Evolutionary conservation across 1,284 basidiomycete genomes (phyloP).

Genomic region (Wolfiporia cocos): DNA sequence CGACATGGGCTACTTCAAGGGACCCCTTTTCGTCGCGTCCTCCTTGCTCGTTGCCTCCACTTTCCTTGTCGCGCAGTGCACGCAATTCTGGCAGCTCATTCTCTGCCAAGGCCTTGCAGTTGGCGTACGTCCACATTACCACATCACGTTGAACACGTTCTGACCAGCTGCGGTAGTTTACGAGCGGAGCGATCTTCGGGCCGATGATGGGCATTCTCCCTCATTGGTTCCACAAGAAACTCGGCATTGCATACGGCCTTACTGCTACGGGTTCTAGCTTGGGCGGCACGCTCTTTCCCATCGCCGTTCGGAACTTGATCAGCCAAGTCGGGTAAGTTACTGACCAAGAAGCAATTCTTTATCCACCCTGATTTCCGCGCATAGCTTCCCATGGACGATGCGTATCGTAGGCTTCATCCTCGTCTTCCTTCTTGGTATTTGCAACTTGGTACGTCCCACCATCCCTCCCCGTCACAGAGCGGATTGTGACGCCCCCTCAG

Average conservation of each 20-base stretch:
- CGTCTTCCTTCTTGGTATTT: slow-evolving; percentile 32
- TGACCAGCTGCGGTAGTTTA: slow-evolving; percentile 14
- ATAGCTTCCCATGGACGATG: slow-evolving; percentile 58
- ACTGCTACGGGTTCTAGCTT: slow-evolving; percentile 34
- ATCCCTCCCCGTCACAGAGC: slow-evolving; percentile 8
- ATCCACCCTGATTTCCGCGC: not conserved
- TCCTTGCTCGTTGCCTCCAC: slow-evolving; percentile 34
- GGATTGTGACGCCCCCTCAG: slow-evolving; percentile 24
- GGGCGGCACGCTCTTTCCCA: slow-evolving; percentile 39
- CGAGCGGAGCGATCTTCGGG: slow-evolving; percentile 37
- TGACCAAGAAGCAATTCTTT: not conserved
- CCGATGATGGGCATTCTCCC: slow-evolving; percentile 35
- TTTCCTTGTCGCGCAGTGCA: slow-evolving; percentile 46
- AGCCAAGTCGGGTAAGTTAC: slow-evolving; percentile 29
- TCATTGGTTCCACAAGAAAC: slow-evolving; percentile 43
- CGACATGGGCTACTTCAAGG: slow-evolving; percentile 43
- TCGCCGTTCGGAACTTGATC: slow-evolving; percentile 35
- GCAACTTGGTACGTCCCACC: slow-evolving; percentile 31
- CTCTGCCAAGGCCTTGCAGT: slow-evolving; percentile 41
- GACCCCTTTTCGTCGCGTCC: slow-evolving; percentile 28
- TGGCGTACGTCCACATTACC: slow-evolving; percentile 29
- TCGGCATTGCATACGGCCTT: slow-evolving; percentile 37
- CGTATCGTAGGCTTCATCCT: slow-evolving; percentile 51
- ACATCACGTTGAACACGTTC: not conserved
- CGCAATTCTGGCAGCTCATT: slow-evolving; percentile 46